A percentile compares a stretch with the other conserved stretches of the same genome.
Conservation (phyloP, 1,284 basidiomycete species). For the Trametes polyzona region DNA sequence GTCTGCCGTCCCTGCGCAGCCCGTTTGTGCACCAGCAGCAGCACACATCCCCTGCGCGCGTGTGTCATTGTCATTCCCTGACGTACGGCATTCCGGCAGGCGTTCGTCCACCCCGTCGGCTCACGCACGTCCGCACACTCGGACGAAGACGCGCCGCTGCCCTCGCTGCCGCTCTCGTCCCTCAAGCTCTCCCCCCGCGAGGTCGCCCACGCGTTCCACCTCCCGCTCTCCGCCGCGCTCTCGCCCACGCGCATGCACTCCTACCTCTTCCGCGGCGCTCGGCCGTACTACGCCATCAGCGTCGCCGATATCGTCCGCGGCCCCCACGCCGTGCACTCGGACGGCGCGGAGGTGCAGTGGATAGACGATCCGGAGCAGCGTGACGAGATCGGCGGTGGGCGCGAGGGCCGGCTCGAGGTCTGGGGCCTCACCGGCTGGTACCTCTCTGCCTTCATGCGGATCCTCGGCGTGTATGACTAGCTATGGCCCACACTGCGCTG, state of each 20-base stretch:
- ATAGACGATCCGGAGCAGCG: constrained; percentile 32
- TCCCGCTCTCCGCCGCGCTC: constrained; percentile 59
- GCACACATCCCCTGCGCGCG: background rate
- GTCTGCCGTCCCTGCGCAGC: background rate
- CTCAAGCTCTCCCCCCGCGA: constrained; percentile 62
- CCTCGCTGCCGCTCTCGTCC: constrained; percentile 59
- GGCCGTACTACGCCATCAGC: constrained; percentile 70
- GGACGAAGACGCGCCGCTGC: constrained; percentile 51
- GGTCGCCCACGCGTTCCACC: constrained; percentile 72
- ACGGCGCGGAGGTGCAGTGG: constrained; percentile 23
- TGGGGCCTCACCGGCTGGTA: constrained; percentile 88
- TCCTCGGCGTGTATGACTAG: constrained; percentile 45
- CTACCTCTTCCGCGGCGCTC: constrained; percentile 54
- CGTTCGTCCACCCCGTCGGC: constrained; percentile 49
- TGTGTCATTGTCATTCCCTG: no score
- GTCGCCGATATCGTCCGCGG: constrained; percentile 62
- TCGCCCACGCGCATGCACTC: constrained; percentile 50
- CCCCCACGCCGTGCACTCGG: constrained; percentile 20
- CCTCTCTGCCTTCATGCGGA: constrained; percentile 61
- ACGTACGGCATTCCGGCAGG: constrained; percentile 65
- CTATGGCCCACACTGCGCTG: background rate
- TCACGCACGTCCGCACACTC: background rate
- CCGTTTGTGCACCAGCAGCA: no score
- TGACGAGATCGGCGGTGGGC: constrained; percentile 49
- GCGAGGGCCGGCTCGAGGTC: constrained; percentile 58